Evolutionary conservation across 73 alveolate genomes (phyloP), one percentile per base, ranked within the genome.

Genomic region (Tetrahymena borealis): DNA sequence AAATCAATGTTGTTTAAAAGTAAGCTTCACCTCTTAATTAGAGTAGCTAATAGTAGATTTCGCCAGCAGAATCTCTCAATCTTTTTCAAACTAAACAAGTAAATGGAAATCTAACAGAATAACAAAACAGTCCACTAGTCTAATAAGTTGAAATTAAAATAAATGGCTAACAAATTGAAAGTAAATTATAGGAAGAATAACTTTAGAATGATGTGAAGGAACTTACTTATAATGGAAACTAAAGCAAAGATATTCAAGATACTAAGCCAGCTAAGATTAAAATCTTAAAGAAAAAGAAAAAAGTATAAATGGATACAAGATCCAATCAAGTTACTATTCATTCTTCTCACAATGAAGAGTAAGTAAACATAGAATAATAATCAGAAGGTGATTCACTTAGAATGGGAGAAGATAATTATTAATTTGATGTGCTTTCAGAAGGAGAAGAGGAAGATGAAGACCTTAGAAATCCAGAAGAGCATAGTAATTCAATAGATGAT

Each of bases 301-400:
- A 39, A 39, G 90, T 40, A 78, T 91, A 39, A 33, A 77, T 39
- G 90, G 90, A 31, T 24, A 85, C 78, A 32, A 92, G 39, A 79
- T 79, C 20, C 36, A 90, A 92, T 79, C 92, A 7, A 11, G 41
- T 38, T 24, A 91, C 78, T 78, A 92, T 40, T 38, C 91, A 60
- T 90, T 92, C 43, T 39, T 92, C 78, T 11, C 92, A 39, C 85
- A 92, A 42, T 79, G 93, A 40, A 92, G 95, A 92, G 93, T n/a
- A 60, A 60, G 85, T 60, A 5, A 60, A 60, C 16, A 60, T 24
- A 10, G 85, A 60, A 18, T 9, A 92, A 20, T 38, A 92, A 79
- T 92, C 95, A 28, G 95, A 92, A 77, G 95, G 93, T 9, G 95
- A 92, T 79, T 79, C 93, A 31, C 41, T 92, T 12, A 92, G 95